Base-by-base conservation (phyloP, 441 rosid species). In the Adansonia grandidieri region DNA sequence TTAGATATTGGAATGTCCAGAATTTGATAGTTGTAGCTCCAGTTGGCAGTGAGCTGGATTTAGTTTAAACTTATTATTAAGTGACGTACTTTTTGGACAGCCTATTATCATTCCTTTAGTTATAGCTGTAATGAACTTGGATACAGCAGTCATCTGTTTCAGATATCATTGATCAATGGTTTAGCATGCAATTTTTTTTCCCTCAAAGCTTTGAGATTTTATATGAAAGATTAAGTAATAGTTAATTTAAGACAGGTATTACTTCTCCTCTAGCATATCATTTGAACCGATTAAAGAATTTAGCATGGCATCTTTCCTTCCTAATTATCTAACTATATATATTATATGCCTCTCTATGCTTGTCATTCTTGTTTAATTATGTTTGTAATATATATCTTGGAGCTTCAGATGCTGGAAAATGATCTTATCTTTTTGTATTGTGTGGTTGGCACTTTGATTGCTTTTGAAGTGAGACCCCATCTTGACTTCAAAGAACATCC, bases 1-100 rank as follows among this genome's bases (percentile, higher is more conserved):
- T 47, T 14, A 60, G 66, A 28, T 17, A 54, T 50, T 42, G 63
- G 53, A 65, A 60, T 73, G 19, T 68, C 51, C 22, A 14, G 60
- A 72, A 48, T 68, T 71, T 57, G 40, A 9, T 58, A 9, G 76
- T 53, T 64, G 78, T 62, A 63, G 47, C 73, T 63, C 28, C 32
- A 51, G 22, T 69, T 45, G 6, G n/a, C 11, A 22, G 2, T 74
- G 44, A 78, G 50, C 71, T 42, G 40, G 15, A 67, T 60, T 73
- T 76, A 2, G 97, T 62, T 24, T 62, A 32, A 62, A 62, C 42
- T 24, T 32, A 9, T 62, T 28, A 62, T 14, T 5, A 44, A 28
- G 19, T 44, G 15, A 62, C 2, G 9, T 13, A 32, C 44, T 62
- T 62, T 32, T 62, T 14, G 45, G 67, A 13, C 19, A 6, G 54